These are phyloP conservation scores for Piloderma croceum DNA, from an alignment of 768 basidiomycete species.

Conservation along the genomic window DNA sequence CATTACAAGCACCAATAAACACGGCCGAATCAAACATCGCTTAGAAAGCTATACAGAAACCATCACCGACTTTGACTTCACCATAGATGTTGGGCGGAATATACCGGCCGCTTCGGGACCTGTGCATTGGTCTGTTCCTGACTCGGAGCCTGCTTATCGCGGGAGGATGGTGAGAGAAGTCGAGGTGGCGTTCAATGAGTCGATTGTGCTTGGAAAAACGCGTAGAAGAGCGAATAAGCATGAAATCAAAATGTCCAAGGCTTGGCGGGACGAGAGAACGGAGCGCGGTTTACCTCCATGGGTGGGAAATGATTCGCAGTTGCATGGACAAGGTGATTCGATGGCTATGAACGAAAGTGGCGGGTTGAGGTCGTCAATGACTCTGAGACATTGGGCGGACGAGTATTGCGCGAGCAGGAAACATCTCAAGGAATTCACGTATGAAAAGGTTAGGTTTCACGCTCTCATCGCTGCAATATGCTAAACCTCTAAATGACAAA, in stretches of 20 bases:
- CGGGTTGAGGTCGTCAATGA: slow-evolving; percentile 49
- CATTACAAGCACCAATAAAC: slow-evolving; percentile 32
- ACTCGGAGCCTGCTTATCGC: slow-evolving; percentile 59
- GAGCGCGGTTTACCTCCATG: slow-evolving; percentile 30
- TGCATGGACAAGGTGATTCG: slow-evolving; percentile 14
- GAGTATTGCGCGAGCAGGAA: slow-evolving; percentile 71
- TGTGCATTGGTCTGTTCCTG: slow-evolving; percentile 56
- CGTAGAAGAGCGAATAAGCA: slow-evolving; percentile 36
- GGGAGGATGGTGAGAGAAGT: slow-evolving; percentile 58
- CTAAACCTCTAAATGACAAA: background rate
- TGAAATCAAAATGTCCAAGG: slow-evolving; percentile 38
- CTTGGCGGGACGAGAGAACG: background rate
- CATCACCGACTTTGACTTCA: slow-evolving; percentile 66
- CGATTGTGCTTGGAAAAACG: slow-evolving; percentile 23
- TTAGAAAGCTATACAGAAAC: slow-evolving; percentile 53
- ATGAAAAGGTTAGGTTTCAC: slow-evolving; percentile 49
- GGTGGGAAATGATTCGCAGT: slow-evolving; percentile 27
- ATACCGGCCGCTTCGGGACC: slow-evolving; percentile 31
- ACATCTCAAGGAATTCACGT: slow-evolving; percentile 72
- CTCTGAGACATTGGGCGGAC: slow-evolving; percentile 75
- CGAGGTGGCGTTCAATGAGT: slow-evolving; percentile 36
- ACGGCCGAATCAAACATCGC: slow-evolving; percentile 29
- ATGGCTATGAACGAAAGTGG: slow-evolving; percentile 10
- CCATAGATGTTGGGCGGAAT: slow-evolving; percentile 46
- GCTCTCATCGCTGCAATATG: slow-evolving; percentile 1